Base-by-base conservation (phyloP, 768 basidiomycete genomes). In the Leccinum arenicola region DNA sequence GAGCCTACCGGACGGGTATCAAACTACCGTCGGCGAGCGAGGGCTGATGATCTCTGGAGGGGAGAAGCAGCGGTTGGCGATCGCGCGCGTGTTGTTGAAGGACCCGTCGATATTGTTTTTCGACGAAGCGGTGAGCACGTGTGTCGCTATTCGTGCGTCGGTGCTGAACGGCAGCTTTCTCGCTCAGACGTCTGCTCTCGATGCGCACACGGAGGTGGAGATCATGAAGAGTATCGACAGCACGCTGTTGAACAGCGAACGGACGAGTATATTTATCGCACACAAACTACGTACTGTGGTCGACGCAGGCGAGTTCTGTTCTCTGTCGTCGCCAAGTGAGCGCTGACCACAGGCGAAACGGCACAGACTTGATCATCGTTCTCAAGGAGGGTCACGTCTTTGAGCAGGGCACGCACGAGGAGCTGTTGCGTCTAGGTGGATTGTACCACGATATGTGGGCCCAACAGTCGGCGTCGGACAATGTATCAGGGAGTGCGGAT, bases 11-110 rank as follows among this genome's bases (percentile, higher is more conserved):
- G 91, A 95, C 6, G 87, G 88, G 57, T 99, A 97, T 72, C 67
- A 75, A 43, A 98, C 97, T 2, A 89, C 89, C 67, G 97, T 99
- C 23, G 97, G 97, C 1, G 97, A 99, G 75, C 77, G 97, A 43
- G 97, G 97, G 5, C 72, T 98, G 70, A 99, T 99, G 97, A 93
- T 99, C 51, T 95, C 93, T 38, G 97, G 97, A 0, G 97, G 97
- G 1, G 97, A 99, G 81, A 99, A 99, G 75, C 97, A 99, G 78
- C 76, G 97, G 53, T 74, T 99, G 65, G 97, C 97, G 3, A 92
- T 99, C 17, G 97, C 97, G 23, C 79, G 97, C 25, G 87, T 95
- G 35, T 74, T 99, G 66, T 74, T 98, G 52, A 98, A 98, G 76
- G 90, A 99, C 72, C 95, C 97, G 0, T 88, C 90, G 12, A 98